Percentiles rank a stretch among this genome's conserved stretches.
Evolutionary conservation across 441 rosid genomes (phyloP).

Genomic region (Adansonia gregorii): DNA sequence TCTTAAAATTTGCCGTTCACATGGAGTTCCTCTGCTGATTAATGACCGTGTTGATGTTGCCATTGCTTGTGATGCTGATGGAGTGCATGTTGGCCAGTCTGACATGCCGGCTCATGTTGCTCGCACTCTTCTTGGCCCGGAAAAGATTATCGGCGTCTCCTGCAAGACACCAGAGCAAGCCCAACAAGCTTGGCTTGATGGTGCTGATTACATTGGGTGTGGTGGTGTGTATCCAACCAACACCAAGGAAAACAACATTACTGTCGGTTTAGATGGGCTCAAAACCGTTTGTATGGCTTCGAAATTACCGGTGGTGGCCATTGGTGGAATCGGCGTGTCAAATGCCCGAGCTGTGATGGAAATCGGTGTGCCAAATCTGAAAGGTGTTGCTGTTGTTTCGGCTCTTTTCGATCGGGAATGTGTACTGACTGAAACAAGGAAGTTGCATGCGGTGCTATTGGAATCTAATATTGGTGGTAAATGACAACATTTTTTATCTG

Average conservation of each 20-base stretch:
- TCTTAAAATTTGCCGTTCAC: constrained; percentile 57
- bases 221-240: constrained; percentile 84
- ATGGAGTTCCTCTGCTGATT: constrained; percentile 71
- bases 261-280: constrained; percentile 83
- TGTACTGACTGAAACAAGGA: constrained; percentile 54
- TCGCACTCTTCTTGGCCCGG: constrained; percentile 80
- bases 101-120: constrained; percentile 71
- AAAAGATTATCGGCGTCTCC: constrained; percentile 83
- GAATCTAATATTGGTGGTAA: constrained; percentile 29
- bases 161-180: constrained; percentile 92
- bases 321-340: constrained; percentile 75
- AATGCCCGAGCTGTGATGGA: constrained; percentile 65
- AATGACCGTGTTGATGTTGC: constrained; percentile 90
- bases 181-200: constrained; percentile 79
- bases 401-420: constrained; percentile 77
- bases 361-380: constrained; percentile 51
- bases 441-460: constrained; percentile 50
- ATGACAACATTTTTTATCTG: not conserved
- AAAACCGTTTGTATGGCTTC: constrained; percentile 72
- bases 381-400: constrained; percentile 86
- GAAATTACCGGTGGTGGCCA: constrained; percentile 89
- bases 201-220: constrained; percentile 89
- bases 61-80: constrained; percentile 83
- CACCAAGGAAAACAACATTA: constrained; percentile 72
- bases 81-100: constrained; percentile 91